Conservation (phyloP, 257 asterid species). For the Fraxinus excelsior region DNA sequence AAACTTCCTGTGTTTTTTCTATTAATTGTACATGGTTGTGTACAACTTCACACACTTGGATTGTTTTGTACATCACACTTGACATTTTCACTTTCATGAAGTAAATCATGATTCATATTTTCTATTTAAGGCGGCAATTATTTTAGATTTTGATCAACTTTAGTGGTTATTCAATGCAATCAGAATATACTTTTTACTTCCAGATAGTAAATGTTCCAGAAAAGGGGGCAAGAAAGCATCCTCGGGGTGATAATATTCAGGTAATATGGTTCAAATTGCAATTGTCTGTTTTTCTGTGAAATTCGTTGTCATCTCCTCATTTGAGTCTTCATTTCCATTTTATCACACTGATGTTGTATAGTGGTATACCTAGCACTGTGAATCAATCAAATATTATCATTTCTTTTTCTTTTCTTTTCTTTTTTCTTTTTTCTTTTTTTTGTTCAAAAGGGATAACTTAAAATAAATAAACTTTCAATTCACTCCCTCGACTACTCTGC, state of each 20-base stretch:
- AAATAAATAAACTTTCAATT: background rate
- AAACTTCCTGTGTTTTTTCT: background rate
- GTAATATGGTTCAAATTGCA: constrained; percentile 45
- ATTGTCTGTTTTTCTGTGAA: constrained; percentile 19
- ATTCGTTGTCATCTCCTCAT: constrained; percentile 14
- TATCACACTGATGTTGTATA: background rate
- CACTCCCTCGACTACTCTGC: background rate
- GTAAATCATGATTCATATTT: constrained; percentile 1
- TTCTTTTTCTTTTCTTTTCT: background rate
- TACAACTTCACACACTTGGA: background rate
- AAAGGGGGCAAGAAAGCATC: constrained; percentile 92
- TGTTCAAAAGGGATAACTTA: background rate
- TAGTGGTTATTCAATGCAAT: background rate
- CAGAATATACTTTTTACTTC: constrained; percentile 24
- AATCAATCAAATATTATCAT: background rate
- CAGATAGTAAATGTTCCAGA: constrained; percentile 96
- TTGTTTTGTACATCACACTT: constrained; percentile 12
- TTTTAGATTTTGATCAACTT: constrained; percentile 14
- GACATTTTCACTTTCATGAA: constrained; percentile 2
- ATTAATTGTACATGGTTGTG: background rate
- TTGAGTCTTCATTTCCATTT: constrained; percentile 17
- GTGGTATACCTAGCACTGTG: constrained; percentile 19
- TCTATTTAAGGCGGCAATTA: background rate
- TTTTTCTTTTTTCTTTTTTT: too few relatives aligned
- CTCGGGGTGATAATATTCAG: constrained; percentile 92